phyloP scores from a whole-genome alignment of 169 alveolate species.

The Cyclospora cayetanensis region DNA sequence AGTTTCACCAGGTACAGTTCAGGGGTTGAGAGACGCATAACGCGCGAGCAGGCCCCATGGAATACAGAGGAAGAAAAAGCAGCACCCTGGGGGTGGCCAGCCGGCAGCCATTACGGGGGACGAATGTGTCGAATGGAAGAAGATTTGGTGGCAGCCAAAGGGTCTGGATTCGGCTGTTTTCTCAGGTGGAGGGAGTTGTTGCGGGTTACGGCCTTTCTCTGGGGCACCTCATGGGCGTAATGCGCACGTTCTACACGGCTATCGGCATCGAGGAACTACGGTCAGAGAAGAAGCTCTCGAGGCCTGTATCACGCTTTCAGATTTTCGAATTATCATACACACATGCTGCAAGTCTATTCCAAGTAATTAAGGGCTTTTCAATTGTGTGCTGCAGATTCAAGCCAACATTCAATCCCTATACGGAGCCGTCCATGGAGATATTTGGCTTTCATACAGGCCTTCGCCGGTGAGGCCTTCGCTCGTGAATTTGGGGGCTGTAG shows the following conservation, averaged over 20 bases:
- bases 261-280: constrained; percentile 76
- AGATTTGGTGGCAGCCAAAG: not conserved
- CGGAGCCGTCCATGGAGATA: constrained; percentile 99
- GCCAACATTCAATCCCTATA: constrained; percentile 99
- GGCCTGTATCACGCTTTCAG: not conserved
- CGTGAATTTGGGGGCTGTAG: too few relatives aligned
- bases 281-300: constrained; percentile 2
- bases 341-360: too few relatives aligned
- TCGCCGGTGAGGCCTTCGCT: constrained; percentile 86
- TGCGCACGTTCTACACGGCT: constrained; percentile 79
- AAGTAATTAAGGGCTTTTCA: too few relatives aligned
- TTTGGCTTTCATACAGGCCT: constrained; percentile 97
- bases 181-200: constrained; percentile 92
- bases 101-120: not conserved
- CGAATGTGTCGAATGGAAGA: not conserved
- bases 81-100: not conserved
- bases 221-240: constrained; percentile 91
- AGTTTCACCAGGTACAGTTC: constrained; percentile 95
- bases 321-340: not conserved
- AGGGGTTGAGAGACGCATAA: not conserved
- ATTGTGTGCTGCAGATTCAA: constrained; percentile 86
- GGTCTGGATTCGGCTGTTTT: constrained; percentile 89
- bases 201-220: constrained; percentile 92
- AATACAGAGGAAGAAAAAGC: not conserved
- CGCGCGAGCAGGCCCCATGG: not conserved